Base-by-base conservation (phyloP, 2,329 filamentous ascomycete species). In the Trichoderma sp. region DNA sequence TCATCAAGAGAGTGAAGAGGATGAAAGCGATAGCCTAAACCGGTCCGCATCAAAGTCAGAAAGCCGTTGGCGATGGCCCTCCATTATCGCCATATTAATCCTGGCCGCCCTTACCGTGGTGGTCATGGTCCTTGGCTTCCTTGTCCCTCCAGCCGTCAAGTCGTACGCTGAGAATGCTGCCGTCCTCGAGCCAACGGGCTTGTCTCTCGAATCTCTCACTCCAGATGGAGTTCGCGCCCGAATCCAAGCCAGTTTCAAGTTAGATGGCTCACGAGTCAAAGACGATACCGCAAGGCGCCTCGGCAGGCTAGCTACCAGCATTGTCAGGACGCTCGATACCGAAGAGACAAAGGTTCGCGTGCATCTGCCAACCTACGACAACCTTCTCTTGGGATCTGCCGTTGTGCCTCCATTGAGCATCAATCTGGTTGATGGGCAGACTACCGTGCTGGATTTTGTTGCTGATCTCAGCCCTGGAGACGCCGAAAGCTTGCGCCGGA, bases 181-280 rank as follows among this genome's bases (percentile, higher is more conserved):
- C 29, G 91, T 96, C 21, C 90, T 99, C 78, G 91, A 95, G 81
- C 94, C 97, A 2, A 95, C 93, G 6, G 93, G 92, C 78, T 85
- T 99, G 24, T 95, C 95, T 2, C 91, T 99, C 76, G 93, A 97
- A 80, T 94, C 93, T 2, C 93, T 98, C 78, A 98, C 95, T 0
- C 82, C 91, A 8, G 89, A 92, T 75, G 96, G 97, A 14, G 90
- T 98, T 9, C 91, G 89, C 77, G 93, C 94, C 38, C 92, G 95
- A 77, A 88, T 99, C 64, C 93, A 95, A 80, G 96, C 94, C 24
- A 93, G 93, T 73, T 94, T 98, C 80, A 89, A 88, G 60, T 90
- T 99, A 78, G 95, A 98, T 83, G 93, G 93, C 0, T 90, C 90
- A 6, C 91, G 91, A 68, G 95, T 98, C 24, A 84, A 89, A 77